phyloP scores from a whole-genome alignment of 2,329 filamentous ascomycete species.

The Aspergillus chevalieri region DNA sequence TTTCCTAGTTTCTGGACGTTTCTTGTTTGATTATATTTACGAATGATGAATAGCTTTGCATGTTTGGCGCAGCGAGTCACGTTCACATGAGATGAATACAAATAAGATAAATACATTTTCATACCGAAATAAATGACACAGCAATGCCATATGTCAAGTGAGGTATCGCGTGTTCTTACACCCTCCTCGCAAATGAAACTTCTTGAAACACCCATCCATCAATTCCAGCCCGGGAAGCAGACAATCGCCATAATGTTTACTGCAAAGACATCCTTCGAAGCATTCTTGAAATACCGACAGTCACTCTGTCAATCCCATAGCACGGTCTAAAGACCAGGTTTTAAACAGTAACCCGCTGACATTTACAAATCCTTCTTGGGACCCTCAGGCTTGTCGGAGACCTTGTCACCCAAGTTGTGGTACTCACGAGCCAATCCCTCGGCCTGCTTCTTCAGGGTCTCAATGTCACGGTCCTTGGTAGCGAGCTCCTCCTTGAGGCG shows the following conservation, averaged over 20 bases:
- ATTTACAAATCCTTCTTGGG: slow-evolving; percentile 53
- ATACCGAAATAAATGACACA: too few species aligned
- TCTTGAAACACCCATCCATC: too few species aligned
- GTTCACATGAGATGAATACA: not conserved
- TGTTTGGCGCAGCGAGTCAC: not conserved
- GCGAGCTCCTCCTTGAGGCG: slow-evolving; percentile 67
- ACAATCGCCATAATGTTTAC: not conserved
- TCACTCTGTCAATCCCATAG: not conserved
- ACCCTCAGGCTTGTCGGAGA: slow-evolving; percentile 50
- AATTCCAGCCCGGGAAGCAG: not conserved
- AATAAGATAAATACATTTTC: not conserved
- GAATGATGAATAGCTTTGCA: not conserved
- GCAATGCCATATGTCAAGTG: too few species aligned
- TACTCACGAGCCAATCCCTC: slow-evolving; percentile 80
- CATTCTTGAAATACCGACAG: not conserved
- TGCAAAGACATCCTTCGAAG: not conserved
- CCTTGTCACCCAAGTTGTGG: slow-evolving; percentile 76
- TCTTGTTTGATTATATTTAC: slow-evolving; percentile 56
- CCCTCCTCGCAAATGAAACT: too few species aligned
- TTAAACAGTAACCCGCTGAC: not conserved
- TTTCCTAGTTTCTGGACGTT: slow-evolving; percentile 99
- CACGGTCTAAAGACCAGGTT: not conserved
- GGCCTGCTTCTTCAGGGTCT: slow-evolving; percentile 87
- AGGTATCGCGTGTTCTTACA: too few species aligned
- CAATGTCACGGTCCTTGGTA: slow-evolving; percentile 74